A percentile compares a stretch with the other conserved stretches of the same genome.
Conservation (phyloP, 495 filamentous ascomycete genomes). For the Choiromyces venosus region DNA sequence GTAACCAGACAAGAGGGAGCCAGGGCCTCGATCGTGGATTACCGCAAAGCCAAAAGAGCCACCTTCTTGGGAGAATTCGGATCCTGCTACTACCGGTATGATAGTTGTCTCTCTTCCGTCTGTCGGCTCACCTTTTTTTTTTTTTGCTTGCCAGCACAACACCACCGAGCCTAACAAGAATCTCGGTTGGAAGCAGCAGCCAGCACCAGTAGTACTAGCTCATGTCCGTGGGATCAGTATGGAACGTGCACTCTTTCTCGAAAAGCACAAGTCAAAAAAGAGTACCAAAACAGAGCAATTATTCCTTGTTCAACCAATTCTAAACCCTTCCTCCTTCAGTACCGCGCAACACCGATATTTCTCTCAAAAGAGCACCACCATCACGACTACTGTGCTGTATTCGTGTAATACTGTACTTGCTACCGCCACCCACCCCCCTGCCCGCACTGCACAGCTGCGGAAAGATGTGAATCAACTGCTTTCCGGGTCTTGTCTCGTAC, state of each 20-base stretch:
- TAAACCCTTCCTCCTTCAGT: background rate
- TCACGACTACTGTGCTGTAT: background rate
- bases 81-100: background rate
- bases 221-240: background rate
- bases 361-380: background rate
- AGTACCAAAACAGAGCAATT: background rate
- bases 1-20: background rate
- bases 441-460: background rate
- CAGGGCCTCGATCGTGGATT: background rate
- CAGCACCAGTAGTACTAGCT: background rate
- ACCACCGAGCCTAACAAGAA: background rate
- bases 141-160: background rate
- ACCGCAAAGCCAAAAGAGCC: background rate
- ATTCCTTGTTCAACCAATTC: background rate
- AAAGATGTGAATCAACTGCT: background rate
- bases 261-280: background rate
- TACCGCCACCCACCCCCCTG: background rate
- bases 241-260: background rate
- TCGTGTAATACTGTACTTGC: background rate
- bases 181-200: background rate
- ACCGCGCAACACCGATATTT: background rate
- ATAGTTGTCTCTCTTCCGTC: background rate
- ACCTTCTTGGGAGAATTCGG: background rate
- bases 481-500: background rate
- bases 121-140: background rate